Base-by-base conservation (phyloP, 805 yeast genomes). In the Candida chilensis region DNA sequence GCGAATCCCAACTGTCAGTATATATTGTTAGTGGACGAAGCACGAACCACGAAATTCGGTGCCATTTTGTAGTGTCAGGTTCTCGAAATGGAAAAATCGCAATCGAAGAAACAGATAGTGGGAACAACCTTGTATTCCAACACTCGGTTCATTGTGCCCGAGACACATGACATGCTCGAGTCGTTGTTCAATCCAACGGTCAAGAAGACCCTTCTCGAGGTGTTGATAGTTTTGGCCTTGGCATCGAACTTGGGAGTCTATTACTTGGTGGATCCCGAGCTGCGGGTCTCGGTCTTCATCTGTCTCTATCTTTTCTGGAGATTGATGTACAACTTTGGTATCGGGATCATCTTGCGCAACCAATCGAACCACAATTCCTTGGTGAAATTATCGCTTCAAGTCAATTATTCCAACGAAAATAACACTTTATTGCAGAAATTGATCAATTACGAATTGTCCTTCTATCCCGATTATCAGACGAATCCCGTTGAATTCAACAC, bases 111-210 rank as follows among this genome's bases (percentile, higher is more conserved):
- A n/a, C n/a, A n/a, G n/a, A n/a, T n/a, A n/a, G n/a, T n/a, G n/a
- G n/a, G n/a, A n/a, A n/a, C n/a, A n/a, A n/a, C n/a, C n/a, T n/a
- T n/a, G n/a, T n/a, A n/a, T n/a, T n/a, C n/a, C n/a, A n/a, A n/a
- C n/a, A n/a, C n/a, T n/a, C n/a, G n/a, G 15, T 68, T 68, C 37
- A 42, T 50, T 19, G 69, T 65, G 21, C 82, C 83, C 1, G 67
- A 70, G 40, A 84, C 94, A 18, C 80, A 78, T 44, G 94, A 84
- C 47, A 83, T 84, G 92, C 80, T 84, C 20, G 66, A 85, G 37
- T 78, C 90, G 1, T 57, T 85, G 29, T 76, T 84, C 42, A 90
- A 84, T 54, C 92, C 94, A 3, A 68, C 78, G 1, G 52, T 82
- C 31, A 65, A 69, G 31, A 85, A 84, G 46, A 77, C 88, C 0